Conservation (phyloP, 2,329 filamentous ascomycete genomes). For the Sclerotiophoma versabilis region DNA sequence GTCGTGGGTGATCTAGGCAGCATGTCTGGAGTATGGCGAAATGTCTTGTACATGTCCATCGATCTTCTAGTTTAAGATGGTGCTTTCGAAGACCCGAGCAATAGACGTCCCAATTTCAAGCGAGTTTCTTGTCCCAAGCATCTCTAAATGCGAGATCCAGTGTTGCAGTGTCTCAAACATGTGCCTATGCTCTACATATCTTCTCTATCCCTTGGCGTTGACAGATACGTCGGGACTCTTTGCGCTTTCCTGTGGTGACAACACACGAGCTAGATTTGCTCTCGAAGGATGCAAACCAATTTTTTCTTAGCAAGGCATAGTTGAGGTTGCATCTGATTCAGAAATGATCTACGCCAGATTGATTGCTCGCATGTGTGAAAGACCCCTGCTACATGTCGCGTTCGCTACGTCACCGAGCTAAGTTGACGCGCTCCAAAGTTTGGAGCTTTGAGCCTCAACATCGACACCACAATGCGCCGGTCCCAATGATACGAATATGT, state of each 20-base stretch:
- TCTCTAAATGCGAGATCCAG: no score
- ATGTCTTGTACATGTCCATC: conserved; percentile 17
- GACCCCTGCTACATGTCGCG: conserved; percentile 14
- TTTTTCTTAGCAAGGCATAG: no score
- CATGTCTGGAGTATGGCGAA: background rate
- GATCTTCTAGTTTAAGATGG: conserved; percentile 2
- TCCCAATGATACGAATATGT: conserved; percentile 42
- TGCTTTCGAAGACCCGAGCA: conserved; percentile 18
- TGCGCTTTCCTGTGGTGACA: no score
- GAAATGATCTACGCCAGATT: background rate
- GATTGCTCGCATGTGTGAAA: conserved; percentile 1
- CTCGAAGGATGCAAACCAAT: no score
- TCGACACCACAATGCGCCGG: conserved; percentile 27
- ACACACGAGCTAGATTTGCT: no score
- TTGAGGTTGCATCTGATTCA: background rate
- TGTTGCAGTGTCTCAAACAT: background rate
- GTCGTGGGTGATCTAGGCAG: background rate
- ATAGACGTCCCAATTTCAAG: conserved; percentile 19
- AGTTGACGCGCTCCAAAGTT: conserved; percentile 12
- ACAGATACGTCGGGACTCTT: no score
- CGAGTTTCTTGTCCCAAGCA: conserved; percentile 1
- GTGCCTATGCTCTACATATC: no score
- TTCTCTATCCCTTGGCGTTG: no score
- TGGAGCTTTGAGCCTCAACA: conserved; percentile 11
- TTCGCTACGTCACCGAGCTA: conserved; percentile 34